These are phyloP conservation scores for Globisporangium middletonii DNA, from an alignment of 352 stramenopile genomes.

Conservation along the genomic window DNA sequence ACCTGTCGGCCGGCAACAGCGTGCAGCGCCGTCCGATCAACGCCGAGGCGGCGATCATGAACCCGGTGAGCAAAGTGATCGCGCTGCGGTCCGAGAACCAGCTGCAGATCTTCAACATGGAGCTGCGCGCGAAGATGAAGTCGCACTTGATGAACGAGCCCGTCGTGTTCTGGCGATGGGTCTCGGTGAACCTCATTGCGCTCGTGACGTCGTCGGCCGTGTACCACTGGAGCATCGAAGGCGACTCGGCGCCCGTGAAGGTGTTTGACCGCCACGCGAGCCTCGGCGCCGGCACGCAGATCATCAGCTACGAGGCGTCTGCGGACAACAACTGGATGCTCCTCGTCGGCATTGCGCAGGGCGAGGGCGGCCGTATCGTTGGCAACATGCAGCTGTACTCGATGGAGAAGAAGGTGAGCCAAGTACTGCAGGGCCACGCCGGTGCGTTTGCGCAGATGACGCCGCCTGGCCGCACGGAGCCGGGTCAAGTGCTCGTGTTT, in stretches of 20 bases:
- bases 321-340: slow-evolving; percentile 98
- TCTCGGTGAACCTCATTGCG: slow-evolving; percentile 94
- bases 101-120: slow-evolving; percentile 99
- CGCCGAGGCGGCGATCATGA: slow-evolving; percentile 99
- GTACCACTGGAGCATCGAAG: slow-evolving; percentile 98
- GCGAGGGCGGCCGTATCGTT: slow-evolving; percentile 89
- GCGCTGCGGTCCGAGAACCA: slow-evolving; percentile 86
- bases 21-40: slow-evolving; percentile 95
- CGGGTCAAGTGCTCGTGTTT: slow-evolving; percentile 85
- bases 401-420: slow-evolving; percentile 98
- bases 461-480: slow-evolving; percentile 89
- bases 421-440: slow-evolving; percentile 96
- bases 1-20: slow-evolving; percentile 84
- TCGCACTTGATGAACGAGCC: slow-evolving; percentile 89
- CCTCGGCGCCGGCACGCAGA: slow-evolving; percentile 92
- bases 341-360: slow-evolving; percentile 96
- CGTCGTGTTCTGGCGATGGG: slow-evolving; percentile 99
- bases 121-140: slow-evolving; percentile 99
- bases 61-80: slow-evolving; percentile 93
- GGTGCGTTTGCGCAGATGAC: slow-evolving; percentile 97
- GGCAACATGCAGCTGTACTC: slow-evolving; percentile 99
- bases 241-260: slow-evolving; percentile 90
- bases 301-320: slow-evolving; percentile 99
- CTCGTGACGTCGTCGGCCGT: slow-evolving; percentile 96
- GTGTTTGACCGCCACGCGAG: slow-evolving; percentile 97